phyloP scores from a whole-genome alignment of 768 basidiomycete genomes.

The Suillus decipiens region DNA sequence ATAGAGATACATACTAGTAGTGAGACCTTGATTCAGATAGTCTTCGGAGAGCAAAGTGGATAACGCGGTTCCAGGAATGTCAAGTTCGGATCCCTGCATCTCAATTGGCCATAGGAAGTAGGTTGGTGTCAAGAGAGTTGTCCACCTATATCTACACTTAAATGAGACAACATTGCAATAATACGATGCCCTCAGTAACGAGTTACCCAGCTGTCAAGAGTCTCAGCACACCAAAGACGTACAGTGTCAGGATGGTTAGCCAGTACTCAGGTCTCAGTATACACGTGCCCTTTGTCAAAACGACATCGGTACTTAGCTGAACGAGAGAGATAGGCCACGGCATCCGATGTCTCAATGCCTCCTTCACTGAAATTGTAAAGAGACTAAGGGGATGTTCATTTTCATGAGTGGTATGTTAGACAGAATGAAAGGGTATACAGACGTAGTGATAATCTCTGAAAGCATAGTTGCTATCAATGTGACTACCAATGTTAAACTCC shows the following conservation, averaged over 20 bases:
- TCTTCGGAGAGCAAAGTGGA: constrained; percentile 9
- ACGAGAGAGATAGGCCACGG: constrained; percentile 16
- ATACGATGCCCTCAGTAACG: not conserved
- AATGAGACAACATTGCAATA: not conserved
- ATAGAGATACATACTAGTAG: constrained; percentile 7
- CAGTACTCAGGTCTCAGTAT: constrained; percentile 6
- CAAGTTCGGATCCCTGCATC: constrained; percentile 12
- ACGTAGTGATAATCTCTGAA: constrained; percentile 1
- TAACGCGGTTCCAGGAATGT: constrained; percentile 11
- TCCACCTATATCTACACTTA: constrained; percentile 14
- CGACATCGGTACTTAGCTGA: constrained; percentile 14
- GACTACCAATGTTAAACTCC: constrained; percentile 8
- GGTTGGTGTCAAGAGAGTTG: constrained; percentile 15
- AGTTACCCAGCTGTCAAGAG: constrained; percentile 21
- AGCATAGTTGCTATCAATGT: constrained; percentile 11
- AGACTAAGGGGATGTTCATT: not conserved
- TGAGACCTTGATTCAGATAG: constrained; percentile 6
- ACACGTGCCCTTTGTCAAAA: constrained; percentile 5
- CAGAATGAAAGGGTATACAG: not conserved
- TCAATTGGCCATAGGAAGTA: constrained; percentile 1
- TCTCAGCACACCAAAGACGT: constrained; percentile 13
- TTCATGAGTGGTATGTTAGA: not conserved
- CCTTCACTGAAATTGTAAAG: constrained; percentile 12
- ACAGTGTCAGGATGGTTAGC: constrained; percentile 6
- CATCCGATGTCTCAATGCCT: constrained; percentile 22